Percentiles rank a stretch among this genome's conserved stretches.
Conservation (phyloP, 2,329 filamentous ascomycete genomes). For the Trichophyton verrucosum region DNA sequence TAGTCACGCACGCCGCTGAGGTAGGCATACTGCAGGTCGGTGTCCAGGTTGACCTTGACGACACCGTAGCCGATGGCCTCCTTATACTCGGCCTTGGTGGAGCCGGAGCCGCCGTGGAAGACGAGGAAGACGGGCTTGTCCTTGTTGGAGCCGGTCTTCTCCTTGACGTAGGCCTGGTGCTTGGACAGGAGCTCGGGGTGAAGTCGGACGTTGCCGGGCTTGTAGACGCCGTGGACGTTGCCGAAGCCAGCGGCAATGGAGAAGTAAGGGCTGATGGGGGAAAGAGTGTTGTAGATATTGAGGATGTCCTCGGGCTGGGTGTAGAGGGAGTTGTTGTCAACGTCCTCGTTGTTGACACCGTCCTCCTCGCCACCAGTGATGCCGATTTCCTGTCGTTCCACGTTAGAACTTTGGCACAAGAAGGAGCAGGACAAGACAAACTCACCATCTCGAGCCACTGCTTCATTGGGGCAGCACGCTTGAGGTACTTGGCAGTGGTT, state of each 20-base stretch:
- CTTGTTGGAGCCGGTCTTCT: constrained; percentile 57
- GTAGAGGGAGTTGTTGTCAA: constrained; percentile 95
- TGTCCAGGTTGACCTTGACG: constrained; percentile 99
- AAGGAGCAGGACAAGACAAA: constrained; percentile 3
- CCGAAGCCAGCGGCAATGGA: constrained; percentile 96
- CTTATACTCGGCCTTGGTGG: constrained; percentile 76
- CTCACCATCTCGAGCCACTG: constrained; percentile 96
- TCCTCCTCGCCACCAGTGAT: constrained; percentile 97
- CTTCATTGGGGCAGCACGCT: constrained; percentile 92
- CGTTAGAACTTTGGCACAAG: not conserved
- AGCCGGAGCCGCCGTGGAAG: constrained; percentile 96
- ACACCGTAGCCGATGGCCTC: constrained; percentile 87
- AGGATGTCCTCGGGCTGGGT: constrained; percentile 96
- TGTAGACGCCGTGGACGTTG: constrained; percentile 98
- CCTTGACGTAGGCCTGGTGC: constrained; percentile 86
- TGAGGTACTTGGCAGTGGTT: constrained; percentile 84
- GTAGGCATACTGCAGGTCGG: constrained; percentile 94
- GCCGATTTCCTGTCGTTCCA: constrained; percentile 53
- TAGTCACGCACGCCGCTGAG: constrained; percentile 87
- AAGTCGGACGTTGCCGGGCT: constrained; percentile 92
- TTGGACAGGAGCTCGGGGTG: constrained; percentile 92
- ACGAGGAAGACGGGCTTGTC: constrained; percentile 97
- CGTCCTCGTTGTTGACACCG: constrained; percentile 95
- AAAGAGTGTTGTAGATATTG: constrained; percentile 76
- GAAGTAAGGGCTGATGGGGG: constrained; percentile 86